phyloP scores from a whole-genome alignment of 345 rosid genomes.

The thale cress (Arabidopsis thaliana) region DNA sequence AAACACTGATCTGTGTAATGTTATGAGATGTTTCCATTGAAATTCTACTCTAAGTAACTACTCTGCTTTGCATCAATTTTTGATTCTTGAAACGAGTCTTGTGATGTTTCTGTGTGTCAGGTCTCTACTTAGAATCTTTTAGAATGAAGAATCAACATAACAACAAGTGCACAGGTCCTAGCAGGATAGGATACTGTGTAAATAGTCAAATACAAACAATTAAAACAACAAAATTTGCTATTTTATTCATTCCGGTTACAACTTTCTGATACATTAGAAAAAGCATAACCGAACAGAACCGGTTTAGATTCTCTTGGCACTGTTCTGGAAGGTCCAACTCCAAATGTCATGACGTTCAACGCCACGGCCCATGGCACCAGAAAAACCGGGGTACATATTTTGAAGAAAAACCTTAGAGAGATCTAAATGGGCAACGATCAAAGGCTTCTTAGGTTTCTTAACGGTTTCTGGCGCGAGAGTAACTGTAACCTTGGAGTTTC shows the following conservation, averaged over 20 bases:
- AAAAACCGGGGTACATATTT: conserved; percentile 11
- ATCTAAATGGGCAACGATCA: conserved; percentile 21
- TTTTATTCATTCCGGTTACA: neutral
- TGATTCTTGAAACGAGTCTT: neutral
- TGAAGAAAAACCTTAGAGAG: conserved; percentile 19
- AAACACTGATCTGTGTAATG: conserved; percentile 14
- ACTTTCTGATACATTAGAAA: neutral
- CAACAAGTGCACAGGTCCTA: neutral
- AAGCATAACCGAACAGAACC: neutral
- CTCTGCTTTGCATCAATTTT: conserved; percentile 18
- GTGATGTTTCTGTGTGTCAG: neutral
- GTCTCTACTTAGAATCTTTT: neutral
- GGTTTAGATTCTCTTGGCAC: neutral
- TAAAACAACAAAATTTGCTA: neutral
- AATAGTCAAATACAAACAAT: neutral
- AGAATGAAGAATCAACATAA: neutral
- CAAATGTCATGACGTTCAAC: conserved; percentile 17
- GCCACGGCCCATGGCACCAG: conserved; percentile 4
- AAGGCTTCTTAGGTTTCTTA: conserved; percentile 16
- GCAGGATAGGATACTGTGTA: neutral
- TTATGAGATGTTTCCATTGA: conserved; percentile 23
- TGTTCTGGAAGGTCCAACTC: conserved; percentile 34
- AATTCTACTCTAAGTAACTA: neutral
- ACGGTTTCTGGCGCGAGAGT: conserved; percentile 14
- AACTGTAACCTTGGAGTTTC: neutral